Evolutionary conservation across 2,329 filamentous ascomycete genomes (phyloP), one percentile per base, ranked within the genome.

Genomic region (Fusarium subtropicale): DNA sequence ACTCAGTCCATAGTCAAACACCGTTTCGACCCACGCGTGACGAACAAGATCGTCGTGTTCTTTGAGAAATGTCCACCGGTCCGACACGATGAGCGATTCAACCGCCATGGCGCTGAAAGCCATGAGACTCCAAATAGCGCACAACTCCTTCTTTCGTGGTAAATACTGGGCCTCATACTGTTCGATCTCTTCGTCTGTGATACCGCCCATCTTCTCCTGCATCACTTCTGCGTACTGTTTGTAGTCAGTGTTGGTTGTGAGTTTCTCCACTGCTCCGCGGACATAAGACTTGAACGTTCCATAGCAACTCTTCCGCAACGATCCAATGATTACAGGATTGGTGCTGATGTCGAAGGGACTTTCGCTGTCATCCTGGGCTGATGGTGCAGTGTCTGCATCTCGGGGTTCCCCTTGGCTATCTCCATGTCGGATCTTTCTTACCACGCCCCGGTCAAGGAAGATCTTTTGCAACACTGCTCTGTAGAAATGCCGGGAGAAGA

Each of bases 401-500:
- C 68, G 68, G n/a, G 58, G 62, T 31, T 62, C 75, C 82, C 28
- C 71, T 12, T 66, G 67, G 10, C 60, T 44, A 13, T 75, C 68
- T 46, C 78, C 75, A 68, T 85, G 84, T 56, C 82, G 81, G 24
- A 89, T 78, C 64, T 89, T 89, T 3, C 85, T 85, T 10, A 97
- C 88, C 28, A 97, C 88, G 3, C 91, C 92, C 31, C 87, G 87
- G 76, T 99, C 96, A 0, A 97, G 85, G 67, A 98, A 94, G n/a
- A 99, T 91, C 62, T 91, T 91, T 79, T 99, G 96, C 24, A 98
- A 83, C 0, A 98, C 84, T 0, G 96, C 93, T 45, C 96, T 92
- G 82, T 91, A 99, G 80, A 96, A 97, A 79, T 99, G 96, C 0
- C 95, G 88, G 0, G 90, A 93, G 82, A 99, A 98, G 81, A 98